Conservation (phyloP, 2,329 filamentous ascomycete genomes). For the Leptosphaerulina australis region DNA sequence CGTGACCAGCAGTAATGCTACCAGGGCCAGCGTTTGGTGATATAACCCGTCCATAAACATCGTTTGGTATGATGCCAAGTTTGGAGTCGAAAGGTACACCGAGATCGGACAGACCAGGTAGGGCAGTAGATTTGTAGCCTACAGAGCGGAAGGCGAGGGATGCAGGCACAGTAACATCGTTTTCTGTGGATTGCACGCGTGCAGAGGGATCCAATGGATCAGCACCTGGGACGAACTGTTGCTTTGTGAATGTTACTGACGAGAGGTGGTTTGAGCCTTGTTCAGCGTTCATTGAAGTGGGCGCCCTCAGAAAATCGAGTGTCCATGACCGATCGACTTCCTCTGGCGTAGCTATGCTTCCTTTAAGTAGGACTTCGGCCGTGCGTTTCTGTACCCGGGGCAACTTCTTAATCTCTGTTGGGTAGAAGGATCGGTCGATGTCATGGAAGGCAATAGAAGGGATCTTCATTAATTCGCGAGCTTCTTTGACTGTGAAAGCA, state of each 20-base stretch:
- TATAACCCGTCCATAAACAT: conserved; percentile 75
- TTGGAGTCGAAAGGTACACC: conserved; percentile 78
- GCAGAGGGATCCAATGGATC: conserved; percentile 60
- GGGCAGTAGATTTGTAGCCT: conserved; percentile 82
- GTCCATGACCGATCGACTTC: conserved; percentile 74
- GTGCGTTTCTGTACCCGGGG: conserved; percentile 77
- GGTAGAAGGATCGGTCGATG: conserved; percentile 69
- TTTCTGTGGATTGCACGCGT: conserved; percentile 53
- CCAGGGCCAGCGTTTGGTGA: conserved; percentile 46
- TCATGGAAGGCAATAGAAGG: conserved; percentile 73
- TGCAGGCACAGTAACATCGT: conserved; percentile 63
- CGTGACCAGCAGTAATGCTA: conserved; percentile 54
- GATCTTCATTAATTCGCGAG: conserved; percentile 84
- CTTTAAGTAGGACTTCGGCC: conserved; percentile 80
- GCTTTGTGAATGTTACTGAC: conserved; percentile 69
- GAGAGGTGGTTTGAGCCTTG: conserved; percentile 57
- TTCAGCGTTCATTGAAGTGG: conserved; percentile 67
- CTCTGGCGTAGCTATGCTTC: conserved; percentile 61
- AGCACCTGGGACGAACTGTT: conserved; percentile 42
- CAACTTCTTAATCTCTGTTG: conserved; percentile 69
- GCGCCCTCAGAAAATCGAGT: conserved; percentile 83
- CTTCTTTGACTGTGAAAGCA: conserved; percentile 93
- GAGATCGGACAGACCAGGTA: conserved; percentile 75
- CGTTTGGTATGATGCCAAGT: conserved; percentile 80
- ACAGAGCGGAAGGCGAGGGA: conserved; percentile 89